Evolutionary conservation across 2,329 filamentous ascomycete genomes (phyloP), one percentile per base, ranked within the genome.

Genomic region (Coniochaeta prunicola): DNA sequence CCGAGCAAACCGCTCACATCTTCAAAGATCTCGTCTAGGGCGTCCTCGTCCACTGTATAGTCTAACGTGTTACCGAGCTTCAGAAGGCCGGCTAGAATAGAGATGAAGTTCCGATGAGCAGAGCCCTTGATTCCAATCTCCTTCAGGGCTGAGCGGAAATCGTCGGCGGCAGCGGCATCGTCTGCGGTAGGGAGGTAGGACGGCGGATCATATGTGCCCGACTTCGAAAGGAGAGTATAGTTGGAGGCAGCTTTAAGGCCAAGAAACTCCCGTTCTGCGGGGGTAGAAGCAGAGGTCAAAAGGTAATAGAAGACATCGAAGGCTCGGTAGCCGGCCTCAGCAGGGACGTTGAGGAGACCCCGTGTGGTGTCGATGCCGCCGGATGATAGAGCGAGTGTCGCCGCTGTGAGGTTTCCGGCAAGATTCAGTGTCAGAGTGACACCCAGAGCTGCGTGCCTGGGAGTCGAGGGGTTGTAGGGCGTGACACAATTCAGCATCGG

Each of bases 271-370:
- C 91, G 82, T 75, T 99, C 94, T 1, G 91, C 88, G 4, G 89
- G 86, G 1, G 91, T 94, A 0, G 94, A 96, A 0, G 90, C 89
- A n/a, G 90, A 92, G 0, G 92, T 96, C 45, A 97, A 81, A 0
- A 99, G 84, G 68, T 97, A 97, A 76, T 99, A 97, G 70, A 99
- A 97, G 56, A 96, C 94, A 69, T 99, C 93, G 66, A 99, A 99
- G 3, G 93, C 94, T 62, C 94, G 87, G 73, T 91, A 91, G 13
- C 94, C 94, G 7, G 85, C 69, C 69, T 96, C 86, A 0, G 86
- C 74, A 0, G 94, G 90, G 17, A 99, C 85, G 59, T 89, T 86
- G 17, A 97, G 78, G 12, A 99, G 79, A 45, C 93, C 94, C 62
- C 85, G 85, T 21, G 80, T 76, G 0, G 92, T 94, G 70, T 99